phyloP scores from a whole-genome alignment of 176 grass and related monocot species.

The Raddia guianensis region DNA sequence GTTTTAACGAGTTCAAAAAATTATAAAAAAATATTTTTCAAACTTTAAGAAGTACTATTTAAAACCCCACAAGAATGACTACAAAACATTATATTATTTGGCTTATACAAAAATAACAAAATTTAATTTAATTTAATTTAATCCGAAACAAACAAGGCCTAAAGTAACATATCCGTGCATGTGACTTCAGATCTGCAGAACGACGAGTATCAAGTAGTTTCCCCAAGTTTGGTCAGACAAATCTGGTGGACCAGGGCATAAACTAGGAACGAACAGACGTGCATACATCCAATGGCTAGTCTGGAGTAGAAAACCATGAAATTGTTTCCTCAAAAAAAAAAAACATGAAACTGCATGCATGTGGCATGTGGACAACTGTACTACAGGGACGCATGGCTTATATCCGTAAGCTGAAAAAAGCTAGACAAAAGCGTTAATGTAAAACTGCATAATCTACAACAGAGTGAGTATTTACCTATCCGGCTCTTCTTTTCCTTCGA shows the following conservation, averaged over 20 bases:
- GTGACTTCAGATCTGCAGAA: not conserved
- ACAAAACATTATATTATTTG: no score
- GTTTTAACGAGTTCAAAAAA: no score
- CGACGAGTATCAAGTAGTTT: not conserved
- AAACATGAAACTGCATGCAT: not conserved
- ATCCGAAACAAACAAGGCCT: no score
- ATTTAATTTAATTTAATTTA: no score
- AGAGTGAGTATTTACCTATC: constrained; percentile 59
- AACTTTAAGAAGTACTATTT: no score
- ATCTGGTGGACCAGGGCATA: not conserved
- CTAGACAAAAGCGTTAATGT: not conserved
- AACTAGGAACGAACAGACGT: not conserved
- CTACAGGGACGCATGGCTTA: no score
- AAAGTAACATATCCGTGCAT: not conserved
- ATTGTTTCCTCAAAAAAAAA: not conserved
- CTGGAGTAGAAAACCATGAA: not conserved
- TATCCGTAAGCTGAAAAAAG: not conserved
- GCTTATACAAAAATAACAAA: no score
- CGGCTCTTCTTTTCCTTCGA: constrained; percentile 84
- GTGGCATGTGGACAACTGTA: not conserved
- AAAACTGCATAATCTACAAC: not conserved
- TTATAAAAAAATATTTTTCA: no score
- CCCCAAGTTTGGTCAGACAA: not conserved
- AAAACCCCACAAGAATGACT: no score
- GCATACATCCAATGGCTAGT: not conserved